Conservation (phyloP, 2,329 filamentous ascomycete species). For the Pyrenophora graminea region DNA sequence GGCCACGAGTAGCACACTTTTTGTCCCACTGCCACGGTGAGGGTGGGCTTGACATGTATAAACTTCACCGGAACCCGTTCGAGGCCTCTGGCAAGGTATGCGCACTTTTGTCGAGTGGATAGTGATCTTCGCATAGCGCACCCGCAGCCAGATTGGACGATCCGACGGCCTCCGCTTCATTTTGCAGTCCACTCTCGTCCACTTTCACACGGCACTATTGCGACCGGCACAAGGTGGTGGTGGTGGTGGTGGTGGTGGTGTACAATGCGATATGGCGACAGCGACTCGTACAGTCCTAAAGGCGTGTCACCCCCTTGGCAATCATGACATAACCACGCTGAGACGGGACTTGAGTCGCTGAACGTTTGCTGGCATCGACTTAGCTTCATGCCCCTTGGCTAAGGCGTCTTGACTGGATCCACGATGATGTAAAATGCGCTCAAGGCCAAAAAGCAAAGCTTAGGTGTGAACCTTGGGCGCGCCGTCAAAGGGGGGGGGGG, state of each 20-base stretch:
- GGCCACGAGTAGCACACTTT: constrained; percentile 15
- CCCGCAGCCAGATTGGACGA: neutral
- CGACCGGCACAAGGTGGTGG: too few relatives aligned
- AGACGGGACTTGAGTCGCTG: constrained; percentile 27
- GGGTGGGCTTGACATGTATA: neutral
- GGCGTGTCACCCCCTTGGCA: constrained; percentile 2
- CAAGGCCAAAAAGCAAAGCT: constrained; percentile 15
- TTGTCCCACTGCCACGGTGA: constrained; percentile 11
- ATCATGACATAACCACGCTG: constrained; percentile 21
- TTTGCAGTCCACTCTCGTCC: neutral
- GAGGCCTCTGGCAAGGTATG: neutral
- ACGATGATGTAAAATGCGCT: constrained; percentile 24
- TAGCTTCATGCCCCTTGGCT: constrained; percentile 23
- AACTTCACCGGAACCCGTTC: constrained; percentile 7
- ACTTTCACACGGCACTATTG: neutral
- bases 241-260: too few relatives aligned
- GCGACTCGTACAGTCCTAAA: too few relatives aligned
- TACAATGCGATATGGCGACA: neutral
- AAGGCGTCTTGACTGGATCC: constrained; percentile 5
- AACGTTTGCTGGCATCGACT: constrained; percentile 28
- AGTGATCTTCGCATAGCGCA: constrained; percentile 1
- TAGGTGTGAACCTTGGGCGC: neutral
- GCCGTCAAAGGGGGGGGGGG: neutral
- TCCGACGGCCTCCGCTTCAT: too few relatives aligned
- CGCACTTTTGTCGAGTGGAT: neutral